These are phyloP conservation scores for Puccinia novopanici DNA, from an alignment of 1,284 basidiomycete species.

Conservation along the genomic window DNA sequence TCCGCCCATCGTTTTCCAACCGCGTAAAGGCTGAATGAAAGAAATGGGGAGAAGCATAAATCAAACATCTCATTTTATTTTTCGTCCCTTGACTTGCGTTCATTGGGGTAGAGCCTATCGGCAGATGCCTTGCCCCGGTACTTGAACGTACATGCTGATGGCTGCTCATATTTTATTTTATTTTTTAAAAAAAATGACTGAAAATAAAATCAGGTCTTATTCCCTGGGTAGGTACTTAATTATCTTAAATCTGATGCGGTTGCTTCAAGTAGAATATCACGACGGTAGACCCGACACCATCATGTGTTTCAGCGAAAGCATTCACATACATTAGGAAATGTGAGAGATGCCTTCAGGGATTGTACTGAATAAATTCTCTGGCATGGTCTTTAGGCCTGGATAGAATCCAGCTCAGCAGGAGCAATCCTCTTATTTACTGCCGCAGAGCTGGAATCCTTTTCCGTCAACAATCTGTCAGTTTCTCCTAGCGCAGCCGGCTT, in stretches of 20 bases:
- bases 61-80: neutral
- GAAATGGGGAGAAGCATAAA: neutral
- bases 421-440: conserved; percentile 49
- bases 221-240: conserved; percentile 36
- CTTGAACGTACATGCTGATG: neutral
- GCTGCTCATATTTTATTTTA: neutral
- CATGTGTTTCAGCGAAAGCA: neutral
- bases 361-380: neutral
- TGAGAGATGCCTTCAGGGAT: neutral
- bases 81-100: neutral
- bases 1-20: neutral
- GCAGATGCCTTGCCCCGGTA: too few relatives aligned
- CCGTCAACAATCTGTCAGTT: conserved; percentile 21
- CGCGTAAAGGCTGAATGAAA: neutral
- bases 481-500: conserved; percentile 40
- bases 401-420: conserved; percentile 43
- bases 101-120: neutral
- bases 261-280: too few relatives aligned
- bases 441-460: conserved; percentile 47
- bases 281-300: too few relatives aligned
- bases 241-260: too few relatives aligned
- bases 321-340: neutral
- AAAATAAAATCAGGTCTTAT: conserved; percentile 25
- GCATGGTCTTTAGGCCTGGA: conserved; percentile 32
- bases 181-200: neutral